Evolutionary conservation across 1,284 basidiomycete genomes (phyloP).

Genomic region (Moniliella sp.): DNA sequence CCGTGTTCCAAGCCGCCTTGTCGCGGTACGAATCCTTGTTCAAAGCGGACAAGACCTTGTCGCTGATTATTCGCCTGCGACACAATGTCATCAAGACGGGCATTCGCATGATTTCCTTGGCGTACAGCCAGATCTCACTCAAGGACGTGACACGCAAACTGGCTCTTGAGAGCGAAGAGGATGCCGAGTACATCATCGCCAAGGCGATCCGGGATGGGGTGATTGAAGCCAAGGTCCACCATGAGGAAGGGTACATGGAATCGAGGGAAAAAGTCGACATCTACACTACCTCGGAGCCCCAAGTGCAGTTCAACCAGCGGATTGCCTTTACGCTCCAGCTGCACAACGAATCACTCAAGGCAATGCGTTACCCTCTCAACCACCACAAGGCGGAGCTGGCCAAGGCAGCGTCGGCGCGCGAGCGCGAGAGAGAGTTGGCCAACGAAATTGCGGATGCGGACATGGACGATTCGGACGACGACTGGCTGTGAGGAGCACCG

Average conservation of each 20-base stretch:
- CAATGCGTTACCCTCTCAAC: slow-evolving; percentile 91
- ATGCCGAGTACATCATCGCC: slow-evolving; percentile 95
- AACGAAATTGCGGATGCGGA: slow-evolving; percentile 33
- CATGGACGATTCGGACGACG: slow-evolving; percentile 30
- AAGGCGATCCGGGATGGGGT: slow-evolving; percentile 96
- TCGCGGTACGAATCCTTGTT: slow-evolving; percentile 57
- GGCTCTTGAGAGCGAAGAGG: slow-evolving; percentile 89
- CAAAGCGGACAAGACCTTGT: slow-evolving; percentile 67
- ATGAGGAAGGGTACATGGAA: slow-evolving; percentile 87
- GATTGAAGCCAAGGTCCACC: slow-evolving; percentile 78
- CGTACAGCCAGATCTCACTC: slow-evolving; percentile 82
- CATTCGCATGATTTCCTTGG: slow-evolving; percentile 76
- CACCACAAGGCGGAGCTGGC: slow-evolving; percentile 83
- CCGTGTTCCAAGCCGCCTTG: slow-evolving; percentile 70
- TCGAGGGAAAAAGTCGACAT: slow-evolving; percentile 41
- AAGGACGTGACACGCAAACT: slow-evolving; percentile 87
- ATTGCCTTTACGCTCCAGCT: slow-evolving; percentile 71
- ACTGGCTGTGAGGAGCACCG: too few relatives aligned
- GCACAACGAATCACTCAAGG: slow-evolving; percentile 45
- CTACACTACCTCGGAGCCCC: slow-evolving; percentile 73
- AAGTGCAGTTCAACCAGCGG: slow-evolving; percentile 62
- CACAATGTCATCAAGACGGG: slow-evolving; percentile 99
- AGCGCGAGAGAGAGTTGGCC: slow-evolving; percentile 68
- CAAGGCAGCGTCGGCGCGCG: slow-evolving; percentile 68
- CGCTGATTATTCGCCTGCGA: slow-evolving; percentile 73